Base-by-base conservation (phyloP, 1,284 basidiomycete genomes). In the Rugosomyces carneus region DNA sequence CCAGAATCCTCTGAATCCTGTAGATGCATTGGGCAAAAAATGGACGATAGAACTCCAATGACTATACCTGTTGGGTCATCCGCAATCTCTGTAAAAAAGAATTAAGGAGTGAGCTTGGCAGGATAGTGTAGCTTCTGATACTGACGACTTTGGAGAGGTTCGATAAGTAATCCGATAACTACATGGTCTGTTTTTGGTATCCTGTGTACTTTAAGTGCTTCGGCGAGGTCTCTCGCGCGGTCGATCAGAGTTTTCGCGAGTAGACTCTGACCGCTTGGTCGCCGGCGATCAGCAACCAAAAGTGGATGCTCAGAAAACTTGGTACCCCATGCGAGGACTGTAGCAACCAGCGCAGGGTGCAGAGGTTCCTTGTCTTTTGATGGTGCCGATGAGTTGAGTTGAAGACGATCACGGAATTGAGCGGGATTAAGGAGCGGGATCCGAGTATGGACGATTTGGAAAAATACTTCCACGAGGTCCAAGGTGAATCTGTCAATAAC, bases 241-340 rank as follows among this genome's bases (percentile, higher is more conserved):
- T 86, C 76, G 40, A 91, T 80, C 29, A 95, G 69, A 1, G 84
- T 71, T 63, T 84, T 87, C 4, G 87, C 85, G 7, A 96, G 70
- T 20, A 81, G 65, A 60, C 89, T 90, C 56, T 90, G 82, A 8
- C 83, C 79, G 34, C 69, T 68, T 45, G 81, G 82, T 52, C 81
- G 80, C 41, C 76, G 71, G 37, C 91, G 76, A 66, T 95, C 93
- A 21, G 81, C 77, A 5, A 82, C 72, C 38, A 95, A 77, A 50
- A 92, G 66, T 0, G 84, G 81, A 60, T 93, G 87, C 56, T 94
- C 90, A 8, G 88, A 89, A 62, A 95, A 95, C 57, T 93, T 91
- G 35, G 89, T 84, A 16, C 93, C 93, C 84, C 89, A 94, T 0
- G 92, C 90, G 39, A 96, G 71, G n/a, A 93, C 84, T 0, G 87